These are phyloP conservation scores for Metschnikowia matae DNA, from an alignment of 805 yeast genomes.

Conservation along the genomic window DNA sequence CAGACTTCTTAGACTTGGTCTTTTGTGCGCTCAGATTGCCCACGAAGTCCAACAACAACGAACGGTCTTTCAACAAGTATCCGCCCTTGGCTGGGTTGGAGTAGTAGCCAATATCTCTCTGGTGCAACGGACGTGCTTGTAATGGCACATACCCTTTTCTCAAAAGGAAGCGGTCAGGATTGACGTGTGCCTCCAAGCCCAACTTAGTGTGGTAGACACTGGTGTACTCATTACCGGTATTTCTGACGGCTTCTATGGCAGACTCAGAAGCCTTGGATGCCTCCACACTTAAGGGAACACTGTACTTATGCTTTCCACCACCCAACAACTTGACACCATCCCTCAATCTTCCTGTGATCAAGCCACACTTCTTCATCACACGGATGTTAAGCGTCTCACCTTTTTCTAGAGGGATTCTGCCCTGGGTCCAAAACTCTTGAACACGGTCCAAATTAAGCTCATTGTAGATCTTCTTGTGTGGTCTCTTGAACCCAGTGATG, in stretches of 20 bases:
- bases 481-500: slow-evolving; percentile 79
- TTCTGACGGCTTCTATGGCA: slow-evolving; percentile 73
- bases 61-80: slow-evolving; percentile 48
- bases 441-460: slow-evolving; percentile 67
- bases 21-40: slow-evolving; percentile 14
- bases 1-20: slow-evolving; percentile 26
- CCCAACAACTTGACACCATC: slow-evolving; percentile 84
- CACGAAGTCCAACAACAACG: slow-evolving; percentile 38
- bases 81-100: slow-evolving; percentile 71
- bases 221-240: slow-evolving; percentile 66
- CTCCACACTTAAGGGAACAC: slow-evolving; percentile 68
- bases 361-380: slow-evolving; percentile 69
- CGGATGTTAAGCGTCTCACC: slow-evolving; percentile 71
- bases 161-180: slow-evolving; percentile 65
- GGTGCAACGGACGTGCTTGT: slow-evolving; percentile 78
- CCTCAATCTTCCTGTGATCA: slow-evolving; percentile 63
- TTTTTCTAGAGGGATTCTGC: slow-evolving; percentile 54
- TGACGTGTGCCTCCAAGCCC: slow-evolving; percentile 68
- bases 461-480: slow-evolving; percentile 47
- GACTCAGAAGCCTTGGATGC: slow-evolving; percentile 75
- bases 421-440: slow-evolving; percentile 63
- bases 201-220: slow-evolving; percentile 63
- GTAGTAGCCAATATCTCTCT: slow-evolving; percentile 77
- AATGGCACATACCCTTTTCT: slow-evolving; percentile 79
- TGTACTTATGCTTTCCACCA: slow-evolving; percentile 47